phyloP scores from a whole-genome alignment of 257 asterid species.

The Craterostigma plantagineum region DNA sequence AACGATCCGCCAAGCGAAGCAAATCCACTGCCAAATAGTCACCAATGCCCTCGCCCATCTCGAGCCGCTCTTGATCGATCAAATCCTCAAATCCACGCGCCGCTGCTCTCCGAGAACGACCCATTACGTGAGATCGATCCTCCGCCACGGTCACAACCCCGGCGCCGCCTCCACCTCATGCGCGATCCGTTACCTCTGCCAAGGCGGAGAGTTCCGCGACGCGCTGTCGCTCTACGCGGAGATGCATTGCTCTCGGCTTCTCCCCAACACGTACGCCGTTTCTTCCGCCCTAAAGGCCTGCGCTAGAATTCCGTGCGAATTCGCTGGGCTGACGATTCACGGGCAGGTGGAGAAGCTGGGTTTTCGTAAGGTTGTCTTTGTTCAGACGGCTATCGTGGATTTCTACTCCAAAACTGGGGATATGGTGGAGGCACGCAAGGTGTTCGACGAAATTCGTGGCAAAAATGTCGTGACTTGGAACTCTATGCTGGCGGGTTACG shows the following conservation, averaged over 20 bases:
- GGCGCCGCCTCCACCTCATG: constrained; percentile 26
- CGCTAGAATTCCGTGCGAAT: constrained; percentile 22
- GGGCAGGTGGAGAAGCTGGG: constrained; percentile 52
- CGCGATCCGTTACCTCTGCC: constrained; percentile 48
- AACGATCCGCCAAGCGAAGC: constrained; percentile 27
- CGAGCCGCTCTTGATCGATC: constrained; percentile 27
- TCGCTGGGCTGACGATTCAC: constrained; percentile 49
- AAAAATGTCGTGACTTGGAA: constrained; percentile 86
- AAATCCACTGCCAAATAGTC: constrained; percentile 48
- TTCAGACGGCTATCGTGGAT: constrained; percentile 64
- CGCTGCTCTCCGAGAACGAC: constrained; percentile 12
- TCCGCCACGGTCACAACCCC: constrained; percentile 18
- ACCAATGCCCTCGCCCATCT: constrained; percentile 21
- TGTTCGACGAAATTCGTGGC: constrained; percentile 46
- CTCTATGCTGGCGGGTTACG: constrained; percentile 56
- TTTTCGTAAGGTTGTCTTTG: constrained; percentile 37
- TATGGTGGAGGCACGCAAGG: constrained; percentile 40
- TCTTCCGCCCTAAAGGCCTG: constrained; percentile 62
- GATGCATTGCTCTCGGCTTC: constrained; percentile 28
- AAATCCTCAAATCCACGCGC: constrained; percentile 17
- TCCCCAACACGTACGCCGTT: constrained; percentile 46
- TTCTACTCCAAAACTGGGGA: constrained; percentile 58
- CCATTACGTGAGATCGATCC: constrained; percentile 22
- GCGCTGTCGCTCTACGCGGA: constrained; percentile 34
- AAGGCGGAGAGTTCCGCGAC: constrained; percentile 36